Base-by-base conservation (phyloP, 352 stramenopile species). In the Phytophthora palmivora region DNA sequence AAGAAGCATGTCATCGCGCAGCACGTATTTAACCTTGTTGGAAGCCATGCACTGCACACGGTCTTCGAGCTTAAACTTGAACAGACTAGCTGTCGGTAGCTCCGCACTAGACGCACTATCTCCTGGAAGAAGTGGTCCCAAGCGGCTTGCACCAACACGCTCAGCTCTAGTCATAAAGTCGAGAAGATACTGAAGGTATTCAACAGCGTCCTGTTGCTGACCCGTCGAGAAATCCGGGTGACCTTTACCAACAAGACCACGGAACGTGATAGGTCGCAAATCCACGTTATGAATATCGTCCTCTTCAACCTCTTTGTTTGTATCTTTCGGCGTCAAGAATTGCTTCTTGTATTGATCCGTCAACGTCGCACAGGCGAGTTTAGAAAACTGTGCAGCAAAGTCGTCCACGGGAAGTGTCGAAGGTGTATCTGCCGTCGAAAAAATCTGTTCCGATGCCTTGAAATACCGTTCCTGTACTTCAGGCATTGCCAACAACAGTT, bases 151-250 rank as follows among this genome's bases (percentile, higher is more conserved):
- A 28, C 71, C 71, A 21, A 78, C 73, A 2, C 80, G 80, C 63
- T 99, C 97, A 18, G 78, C 84, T 22, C 87, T 74, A 45, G 92
- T 91, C 59, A 99, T 84, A 32, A 93, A 77, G 38, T 99, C 95
- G 15, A 99, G 79, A 12, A 99, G 70, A 76, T 99, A 90, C 57
- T 98, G 90, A 32, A 99, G 91, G 70, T 99, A 99, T 67, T 99
- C 97, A 6, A 97, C 91, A 2, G 96, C 96, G 78, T 99, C 97
- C 77, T 99, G 97, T 74, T 99, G 97, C 59, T 98, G 94, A 2
- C 95, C 95, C 0, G 96, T 99, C 0, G 88, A 96, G 71, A 99
- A 99, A 38, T 99, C 97, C 1, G 91, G 73, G 72, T 99, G 96
- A 46, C 95, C 88, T 46, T 97, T 95, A 8, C 95, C 97, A n/a